A percentile compares a stretch with the other conserved stretches of the same genome.
Conservation (phyloP, 805 yeast species). For the Osmozyma mogii region DNA sequence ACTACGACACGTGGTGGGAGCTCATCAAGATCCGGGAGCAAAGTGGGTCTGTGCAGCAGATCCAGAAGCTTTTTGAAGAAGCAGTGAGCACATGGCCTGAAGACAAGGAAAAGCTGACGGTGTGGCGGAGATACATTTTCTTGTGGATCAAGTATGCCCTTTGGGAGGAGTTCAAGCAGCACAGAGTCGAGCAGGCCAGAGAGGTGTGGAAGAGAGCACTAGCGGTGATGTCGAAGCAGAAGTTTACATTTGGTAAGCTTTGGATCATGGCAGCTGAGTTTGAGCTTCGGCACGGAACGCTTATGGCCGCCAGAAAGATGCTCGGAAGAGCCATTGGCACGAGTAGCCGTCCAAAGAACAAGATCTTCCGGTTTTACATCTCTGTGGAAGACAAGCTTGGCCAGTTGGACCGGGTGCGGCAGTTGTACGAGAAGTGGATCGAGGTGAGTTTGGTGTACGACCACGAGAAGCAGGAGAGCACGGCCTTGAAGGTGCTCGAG, state of each 20-base stretch:
- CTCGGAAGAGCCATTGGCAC: constrained; percentile 69
- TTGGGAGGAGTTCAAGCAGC: constrained; percentile 46
- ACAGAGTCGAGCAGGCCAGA: constrained; percentile 41
- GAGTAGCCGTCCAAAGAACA: constrained; percentile 43
- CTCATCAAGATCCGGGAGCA: constrained; percentile 47
- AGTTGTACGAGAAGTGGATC: constrained; percentile 59
- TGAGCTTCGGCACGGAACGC: constrained; percentile 51
- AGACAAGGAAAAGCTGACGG: constrained; percentile 20
- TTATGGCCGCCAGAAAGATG: constrained; percentile 53
- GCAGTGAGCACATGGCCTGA: constrained; percentile 37
- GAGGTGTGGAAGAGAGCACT: constrained; percentile 43
- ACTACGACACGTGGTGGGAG: constrained; percentile 82
- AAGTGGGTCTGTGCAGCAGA: constrained; percentile 24
- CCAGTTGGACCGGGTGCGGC: constrained; percentile 76
- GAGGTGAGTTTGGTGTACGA: constrained; percentile 23
- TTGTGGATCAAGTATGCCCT: constrained; percentile 63
- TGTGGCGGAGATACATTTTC: constrained; percentile 65
- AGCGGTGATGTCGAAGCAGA: constrained; percentile 45
- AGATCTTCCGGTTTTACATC: constrained; percentile 58
- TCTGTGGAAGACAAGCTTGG: constrained; percentile 57
- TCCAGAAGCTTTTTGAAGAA: no score
- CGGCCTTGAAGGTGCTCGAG: constrained; percentile 38
- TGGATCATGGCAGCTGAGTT: constrained; percentile 72
- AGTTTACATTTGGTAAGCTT: constrained; percentile 59
- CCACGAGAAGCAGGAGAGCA: constrained; percentile 1